These are phyloP conservation scores for Wickerhamiella alocasiicola DNA, from an alignment of 805 yeast genomes.

Conservation along the genomic window DNA sequence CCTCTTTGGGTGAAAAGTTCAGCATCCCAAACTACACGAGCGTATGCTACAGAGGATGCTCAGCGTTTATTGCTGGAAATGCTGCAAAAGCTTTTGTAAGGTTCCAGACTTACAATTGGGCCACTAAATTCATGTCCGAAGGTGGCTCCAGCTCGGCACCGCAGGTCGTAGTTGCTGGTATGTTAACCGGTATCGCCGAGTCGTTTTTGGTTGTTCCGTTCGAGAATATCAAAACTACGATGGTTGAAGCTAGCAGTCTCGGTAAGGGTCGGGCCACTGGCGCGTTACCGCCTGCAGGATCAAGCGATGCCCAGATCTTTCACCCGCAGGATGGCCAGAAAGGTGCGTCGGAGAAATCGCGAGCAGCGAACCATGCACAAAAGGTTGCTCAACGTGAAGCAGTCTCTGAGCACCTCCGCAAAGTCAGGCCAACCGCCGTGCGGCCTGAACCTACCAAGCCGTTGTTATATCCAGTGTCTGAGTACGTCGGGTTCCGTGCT, in stretches of 20 bases:
- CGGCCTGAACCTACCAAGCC: neutral
- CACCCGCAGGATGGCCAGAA: neutral
- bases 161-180: constrained; percentile 69
- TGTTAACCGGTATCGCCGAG: constrained; percentile 72
- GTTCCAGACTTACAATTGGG: constrained; percentile 61
- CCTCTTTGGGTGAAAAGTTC: constrained; percentile 12
- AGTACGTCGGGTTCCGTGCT: constrained; percentile 17
- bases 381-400: neutral
- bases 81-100: constrained; percentile 62
- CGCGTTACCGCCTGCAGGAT: constrained; percentile 25
- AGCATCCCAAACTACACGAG: constrained; percentile 18
- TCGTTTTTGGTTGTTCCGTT: constrained; percentile 72
- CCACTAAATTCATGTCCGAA: constrained; percentile 54
- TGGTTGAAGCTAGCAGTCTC: constrained; percentile 42
- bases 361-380: neutral
- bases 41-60: constrained; percentile 44
- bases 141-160: constrained; percentile 49
- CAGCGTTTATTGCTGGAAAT: constrained; percentile 64
- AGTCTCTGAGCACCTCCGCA: too few relatives aligned
- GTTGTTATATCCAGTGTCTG: constrained; percentile 24
- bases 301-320: constrained; percentile 6
- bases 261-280: constrained; percentile 24
- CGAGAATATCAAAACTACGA: constrained; percentile 63
- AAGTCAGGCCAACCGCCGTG: neutral
- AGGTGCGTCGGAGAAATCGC: neutral